Conservation (phyloP, 2,329 filamentous ascomycete genomes). For the Tolypocladium tundrense region DNA sequence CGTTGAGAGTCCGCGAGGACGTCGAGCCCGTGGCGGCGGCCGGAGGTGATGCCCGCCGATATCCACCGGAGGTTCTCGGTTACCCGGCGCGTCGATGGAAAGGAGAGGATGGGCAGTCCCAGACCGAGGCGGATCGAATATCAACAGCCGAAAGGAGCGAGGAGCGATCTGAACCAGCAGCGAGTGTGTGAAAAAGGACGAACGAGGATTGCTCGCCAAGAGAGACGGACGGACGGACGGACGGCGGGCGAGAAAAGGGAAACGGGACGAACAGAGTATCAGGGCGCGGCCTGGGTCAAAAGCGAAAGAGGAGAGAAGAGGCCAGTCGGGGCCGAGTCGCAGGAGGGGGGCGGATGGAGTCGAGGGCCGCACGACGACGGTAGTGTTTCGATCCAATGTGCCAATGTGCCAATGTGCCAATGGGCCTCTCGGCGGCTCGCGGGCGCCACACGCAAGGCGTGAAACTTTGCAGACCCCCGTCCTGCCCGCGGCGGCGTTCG, state of each 20-base stretch:
- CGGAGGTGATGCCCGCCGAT: not conserved
- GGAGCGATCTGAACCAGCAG: slow-evolving; percentile 52
- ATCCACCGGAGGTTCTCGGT: not conserved
- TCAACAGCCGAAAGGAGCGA: slow-evolving; percentile 20
- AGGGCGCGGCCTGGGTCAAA: not conserved
- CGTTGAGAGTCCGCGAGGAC: slow-evolving; percentile 1
- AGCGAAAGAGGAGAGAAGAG: not conserved
- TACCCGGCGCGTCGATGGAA: not conserved
- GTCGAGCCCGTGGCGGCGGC: not conserved
- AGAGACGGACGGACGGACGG: not conserved
- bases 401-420: not conserved
- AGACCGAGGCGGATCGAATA: not conserved
- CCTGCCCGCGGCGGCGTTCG: not conserved
- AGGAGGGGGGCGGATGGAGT: not conserved
- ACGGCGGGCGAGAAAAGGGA: not conserved
- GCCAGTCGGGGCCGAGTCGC: not conserved
- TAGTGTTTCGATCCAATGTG: not conserved
- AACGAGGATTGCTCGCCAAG: not conserved
- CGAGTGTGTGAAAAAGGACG: slow-evolving; percentile 10
- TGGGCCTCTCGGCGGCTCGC: not conserved
- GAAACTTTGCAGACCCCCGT: not conserved
- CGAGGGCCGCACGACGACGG: not conserved
- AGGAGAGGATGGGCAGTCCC: slow-evolving; percentile 1
- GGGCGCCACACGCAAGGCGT: not conserved
- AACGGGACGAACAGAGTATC: not conserved